phyloP scores from a whole-genome alignment of 2,329 filamentous ascomycete species.

The Domatiomyces globalis region DNA sequence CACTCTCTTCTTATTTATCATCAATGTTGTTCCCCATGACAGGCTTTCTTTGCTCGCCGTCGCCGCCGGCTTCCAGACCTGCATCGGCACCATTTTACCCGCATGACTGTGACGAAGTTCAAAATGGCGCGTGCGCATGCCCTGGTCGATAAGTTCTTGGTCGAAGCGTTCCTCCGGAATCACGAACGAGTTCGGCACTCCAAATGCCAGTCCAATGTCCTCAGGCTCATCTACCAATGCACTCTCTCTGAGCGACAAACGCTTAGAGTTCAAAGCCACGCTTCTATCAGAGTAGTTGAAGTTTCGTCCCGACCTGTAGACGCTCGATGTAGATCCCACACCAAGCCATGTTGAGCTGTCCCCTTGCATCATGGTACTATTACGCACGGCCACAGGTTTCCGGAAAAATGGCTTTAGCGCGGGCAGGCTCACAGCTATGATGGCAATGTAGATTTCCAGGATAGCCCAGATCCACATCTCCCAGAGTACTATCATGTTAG shows the following conservation, averaged over 20 bases:
- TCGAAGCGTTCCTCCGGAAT: background rate
- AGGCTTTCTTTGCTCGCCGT: background rate
- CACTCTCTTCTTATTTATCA: background rate
- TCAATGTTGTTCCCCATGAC: background rate
- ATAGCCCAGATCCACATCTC: conserved; percentile 20
- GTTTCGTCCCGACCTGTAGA: background rate
- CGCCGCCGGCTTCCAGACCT: conserved; percentile 6
- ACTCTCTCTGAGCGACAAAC: background rate
- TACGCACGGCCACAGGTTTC: conserved; percentile 34
- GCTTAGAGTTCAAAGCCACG: background rate
- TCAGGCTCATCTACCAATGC: background rate
- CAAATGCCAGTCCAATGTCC: background rate
- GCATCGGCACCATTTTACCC: conserved; percentile 14
- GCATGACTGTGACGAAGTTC: conserved; percentile 41
- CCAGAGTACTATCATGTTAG: conserved; percentile 6
- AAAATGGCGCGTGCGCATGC: conserved; percentile 57
- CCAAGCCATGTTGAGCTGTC: background rate
- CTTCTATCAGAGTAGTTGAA: background rate
- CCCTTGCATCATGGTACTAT: background rate
- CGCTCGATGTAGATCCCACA: background rate
- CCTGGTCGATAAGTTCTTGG: background rate
- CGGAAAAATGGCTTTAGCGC: conserved; percentile 21
- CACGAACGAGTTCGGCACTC: background rate
- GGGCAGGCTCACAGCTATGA: conserved; percentile 21
- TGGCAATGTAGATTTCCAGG: conserved; percentile 21